Conservation (phyloP, 495 filamentous ascomycete species). For the Aspergillus carlsbadensis region DNA sequence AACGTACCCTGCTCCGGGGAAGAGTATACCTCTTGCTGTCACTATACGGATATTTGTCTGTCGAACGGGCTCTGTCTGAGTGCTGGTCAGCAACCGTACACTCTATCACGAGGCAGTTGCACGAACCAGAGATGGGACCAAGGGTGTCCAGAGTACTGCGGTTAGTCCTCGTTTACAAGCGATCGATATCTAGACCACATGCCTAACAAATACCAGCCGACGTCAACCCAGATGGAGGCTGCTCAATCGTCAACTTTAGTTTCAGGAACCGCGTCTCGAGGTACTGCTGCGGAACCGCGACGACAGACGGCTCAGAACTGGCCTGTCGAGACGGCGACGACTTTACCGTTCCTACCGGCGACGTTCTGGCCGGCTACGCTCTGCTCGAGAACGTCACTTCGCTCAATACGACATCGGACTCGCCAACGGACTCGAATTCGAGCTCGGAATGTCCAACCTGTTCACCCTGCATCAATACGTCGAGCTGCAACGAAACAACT, state of each 20-base stretch:
- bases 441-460: slow-evolving; percentile 27
- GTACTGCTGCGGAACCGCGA: slow-evolving; percentile 33
- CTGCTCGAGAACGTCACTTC: slow-evolving; percentile 23
- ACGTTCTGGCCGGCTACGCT: slow-evolving; percentile 20
- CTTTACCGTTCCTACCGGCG: slow-evolving; percentile 22
- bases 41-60: slow-evolving; percentile 71
- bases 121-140: slow-evolving; percentile 28
- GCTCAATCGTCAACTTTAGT: slow-evolving; percentile 27
- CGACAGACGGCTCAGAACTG: slow-evolving; percentile 13
- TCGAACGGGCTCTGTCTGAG: slow-evolving; percentile 29
- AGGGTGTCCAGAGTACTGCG: slow-evolving; percentile 16
- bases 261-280: slow-evolving; percentile 17
- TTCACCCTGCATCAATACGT: slow-evolving; percentile 29
- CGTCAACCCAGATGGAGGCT: slow-evolving; percentile 17
- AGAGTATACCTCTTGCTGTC: slow-evolving; percentile 69
- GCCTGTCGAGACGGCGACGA: slow-evolving; percentile 21
- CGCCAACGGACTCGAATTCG: slow-evolving; percentile 24
- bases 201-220: slow-evolving; percentile 5
- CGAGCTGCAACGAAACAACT: slow-evolving; percentile 15
- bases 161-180: not conserved
- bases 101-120: slow-evolving; percentile 24
- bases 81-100: slow-evolving; percentile 20
- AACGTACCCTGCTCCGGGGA: slow-evolving; percentile 34
- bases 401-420: not conserved
- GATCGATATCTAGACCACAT: not conserved